Conservation (phyloP, 1,284 basidiomycete species). For the Rhodofomes roseus region DNA sequence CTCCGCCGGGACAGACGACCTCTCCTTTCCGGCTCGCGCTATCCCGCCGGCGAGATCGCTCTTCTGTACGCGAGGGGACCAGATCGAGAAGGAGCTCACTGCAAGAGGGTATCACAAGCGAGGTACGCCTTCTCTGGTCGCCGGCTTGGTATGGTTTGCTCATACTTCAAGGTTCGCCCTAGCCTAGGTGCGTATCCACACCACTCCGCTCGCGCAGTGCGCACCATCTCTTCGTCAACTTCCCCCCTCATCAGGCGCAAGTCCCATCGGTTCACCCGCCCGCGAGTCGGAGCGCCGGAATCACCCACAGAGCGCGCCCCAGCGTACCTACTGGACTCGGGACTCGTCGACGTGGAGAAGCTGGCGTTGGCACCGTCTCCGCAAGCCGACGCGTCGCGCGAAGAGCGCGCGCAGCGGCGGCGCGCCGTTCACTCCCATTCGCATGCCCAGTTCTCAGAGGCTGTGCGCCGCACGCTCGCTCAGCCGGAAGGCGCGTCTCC, state of each 20-base stretch:
- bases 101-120: conserved; percentile 40
- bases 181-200: neutral
- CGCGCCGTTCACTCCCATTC: conserved; percentile 8
- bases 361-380: conserved; percentile 5
- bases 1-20: too few species aligned
- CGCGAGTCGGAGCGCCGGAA: neutral
- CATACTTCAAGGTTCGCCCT: neutral
- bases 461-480: neutral
- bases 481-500: neutral
- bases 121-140: conserved; percentile 15
- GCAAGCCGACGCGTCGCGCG: conserved; percentile 2
- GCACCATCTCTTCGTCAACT: neutral
- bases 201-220: conserved; percentile 10
- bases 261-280: conserved; percentile 5
- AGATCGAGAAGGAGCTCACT: conserved; percentile 50
- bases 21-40: too few species aligned
- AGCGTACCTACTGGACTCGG: conserved; percentile 2
- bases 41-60: too few species aligned
- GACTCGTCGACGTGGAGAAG: conserved; percentile 3
- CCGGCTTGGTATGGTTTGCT: neutral
- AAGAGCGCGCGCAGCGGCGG: conserved; percentile 7
- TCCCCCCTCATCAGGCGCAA: neutral
- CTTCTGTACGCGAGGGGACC: conserved; percentile 43
- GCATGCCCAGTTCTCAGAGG: conserved; percentile 7
- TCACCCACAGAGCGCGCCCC: neutral